Base-by-base conservation (phyloP, 768 basidiomycete species). In the Mycena albidolilacea region DNA sequence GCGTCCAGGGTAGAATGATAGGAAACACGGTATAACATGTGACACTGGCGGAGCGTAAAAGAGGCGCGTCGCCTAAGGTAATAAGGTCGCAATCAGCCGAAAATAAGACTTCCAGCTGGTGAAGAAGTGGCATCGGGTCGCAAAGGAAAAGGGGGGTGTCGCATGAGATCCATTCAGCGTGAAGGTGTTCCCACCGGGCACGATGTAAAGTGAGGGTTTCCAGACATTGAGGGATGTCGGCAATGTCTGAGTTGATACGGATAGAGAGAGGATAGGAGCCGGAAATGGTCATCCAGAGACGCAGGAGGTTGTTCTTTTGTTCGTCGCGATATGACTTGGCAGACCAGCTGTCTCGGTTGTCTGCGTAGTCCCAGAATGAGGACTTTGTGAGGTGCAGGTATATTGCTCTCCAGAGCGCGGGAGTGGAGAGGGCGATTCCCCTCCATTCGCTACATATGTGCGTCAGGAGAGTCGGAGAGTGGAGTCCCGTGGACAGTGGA, bases 401-500 rank as follows among this genome's bases (percentile, higher is more conserved):
- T 52, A 52, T 58, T 58, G 55, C 55, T 58, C 55, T 58, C 55
- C 55, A 58, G 55, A 58, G 55, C 55, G 55, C 55, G 35, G 55
- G 55, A 58, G 9, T 58, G 55, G 55, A 30, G 55, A 58, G 55
- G 35, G 55, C 55, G 55, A 58, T 58, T 14, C 35, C 30, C 10
- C 61, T 43, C 43, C 61, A 62, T 46, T 43, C 21, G n/a, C 61
- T 23, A 38, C 61, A 62, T 46, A 62, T 62, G 41, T 62, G 61
- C 15, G 61, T 46, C 39, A 62, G 43, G 43, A 46, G 39, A 37
- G n/a, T 62, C 39, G 61, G 61, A 37, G 61, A 62, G 43, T 9
- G 43, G 61, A 23, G 39, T 46, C 61, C 61, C 35, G 43, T 23
- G n/a, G 39, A 62, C 21, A 43, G 61, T 15, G 61, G 61, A 37